phyloP scores from a whole-genome alignment of 495 filamentous ascomycete species.

The Penicillium pulvis region DNA sequence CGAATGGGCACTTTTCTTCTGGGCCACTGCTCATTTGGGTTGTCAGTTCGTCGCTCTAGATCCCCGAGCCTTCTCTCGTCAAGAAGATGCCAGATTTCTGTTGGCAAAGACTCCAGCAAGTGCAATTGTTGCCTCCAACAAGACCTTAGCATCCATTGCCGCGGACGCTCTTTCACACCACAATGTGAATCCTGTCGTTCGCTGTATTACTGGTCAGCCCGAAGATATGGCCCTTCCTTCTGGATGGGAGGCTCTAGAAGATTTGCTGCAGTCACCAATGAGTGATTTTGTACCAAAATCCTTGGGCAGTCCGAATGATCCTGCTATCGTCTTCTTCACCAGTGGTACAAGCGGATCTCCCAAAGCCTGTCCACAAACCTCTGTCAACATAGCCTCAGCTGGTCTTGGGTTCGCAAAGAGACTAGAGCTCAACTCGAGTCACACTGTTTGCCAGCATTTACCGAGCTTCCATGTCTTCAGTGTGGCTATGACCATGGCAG shows the following conservation, averaged over 20 bases:
- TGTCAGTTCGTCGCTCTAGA: conserved; percentile 32
- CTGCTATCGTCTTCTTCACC: conserved; percentile 38
- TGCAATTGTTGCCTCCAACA: conserved; percentile 28
- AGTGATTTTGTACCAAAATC: neutral
- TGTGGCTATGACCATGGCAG: conserved; percentile 29
- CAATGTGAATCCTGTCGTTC: neutral
- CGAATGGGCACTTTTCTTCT: conserved; percentile 37
- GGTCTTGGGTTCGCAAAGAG: conserved; percentile 20
- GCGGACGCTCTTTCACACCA: neutral
- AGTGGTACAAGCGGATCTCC: conserved; percentile 40
- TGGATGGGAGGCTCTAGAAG: neutral
- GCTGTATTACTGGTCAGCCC: neutral
- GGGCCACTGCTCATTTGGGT: conserved; percentile 31
- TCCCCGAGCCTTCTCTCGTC: conserved; percentile 18
- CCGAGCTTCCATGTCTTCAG: conserved; percentile 42
- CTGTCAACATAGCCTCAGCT: conserved; percentile 23
- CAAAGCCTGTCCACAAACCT: conserved; percentile 40
- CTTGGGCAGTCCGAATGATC: conserved; percentile 12
- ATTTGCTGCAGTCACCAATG: neutral
- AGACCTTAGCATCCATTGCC: neutral
- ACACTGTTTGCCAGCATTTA: conserved; percentile 35
- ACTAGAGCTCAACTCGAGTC: conserved; percentile 13
- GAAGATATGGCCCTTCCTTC: neutral
- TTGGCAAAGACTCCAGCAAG: conserved; percentile 19
- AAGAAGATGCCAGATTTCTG: conserved; percentile 20